Conservation (phyloP, 1,139 yeast species). For the Suhomyces bokatorum region DNA sequence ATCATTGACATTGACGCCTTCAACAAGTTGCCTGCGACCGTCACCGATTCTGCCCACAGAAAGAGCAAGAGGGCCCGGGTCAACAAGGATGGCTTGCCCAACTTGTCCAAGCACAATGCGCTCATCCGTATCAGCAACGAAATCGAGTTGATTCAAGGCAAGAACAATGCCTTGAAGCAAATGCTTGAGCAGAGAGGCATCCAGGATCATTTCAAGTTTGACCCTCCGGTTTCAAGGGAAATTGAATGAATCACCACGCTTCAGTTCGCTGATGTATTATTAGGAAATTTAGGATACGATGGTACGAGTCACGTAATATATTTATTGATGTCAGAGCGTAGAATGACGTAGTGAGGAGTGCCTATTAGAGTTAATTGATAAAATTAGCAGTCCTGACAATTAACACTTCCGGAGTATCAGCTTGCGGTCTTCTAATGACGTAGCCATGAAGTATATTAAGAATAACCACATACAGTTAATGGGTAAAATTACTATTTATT, state of each 20-base stretch:
- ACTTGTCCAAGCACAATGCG: conserved; percentile 48
- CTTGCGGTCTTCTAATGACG: no score
- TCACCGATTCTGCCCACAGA: conserved; percentile 25
- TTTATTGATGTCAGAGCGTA: not conserved
- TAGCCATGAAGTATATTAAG: no score
- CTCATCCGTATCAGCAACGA: conserved; percentile 45
- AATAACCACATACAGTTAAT: no score
- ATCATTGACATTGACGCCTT: conserved; percentile 46
- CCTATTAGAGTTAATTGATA: no score
- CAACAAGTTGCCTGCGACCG: conserved; percentile 25
- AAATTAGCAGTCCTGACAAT: no score
- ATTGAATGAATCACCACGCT: conserved; percentile 4
- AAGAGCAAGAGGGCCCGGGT: conserved; percentile 45
- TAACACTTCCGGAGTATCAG: no score
- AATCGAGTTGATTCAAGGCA: conserved; percentile 35
- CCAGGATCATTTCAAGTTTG: conserved; percentile 13
- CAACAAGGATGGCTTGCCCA: conserved; percentile 50
- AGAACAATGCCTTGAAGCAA: conserved; percentile 36
- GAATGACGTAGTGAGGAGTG: no score
- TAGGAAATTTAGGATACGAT: conserved; percentile 4
- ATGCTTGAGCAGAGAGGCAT: conserved; percentile 19
- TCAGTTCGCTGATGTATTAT: conserved; percentile 9
- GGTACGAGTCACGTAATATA: conserved; percentile 1
- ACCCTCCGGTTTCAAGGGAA: conserved; percentile 11
- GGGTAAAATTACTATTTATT: no score